Percentiles rank a stretch among this genome's conserved stretches.
Conservation (phyloP, 129 eudicot genomes). For the Chrysanthemum makinoi region DNA sequence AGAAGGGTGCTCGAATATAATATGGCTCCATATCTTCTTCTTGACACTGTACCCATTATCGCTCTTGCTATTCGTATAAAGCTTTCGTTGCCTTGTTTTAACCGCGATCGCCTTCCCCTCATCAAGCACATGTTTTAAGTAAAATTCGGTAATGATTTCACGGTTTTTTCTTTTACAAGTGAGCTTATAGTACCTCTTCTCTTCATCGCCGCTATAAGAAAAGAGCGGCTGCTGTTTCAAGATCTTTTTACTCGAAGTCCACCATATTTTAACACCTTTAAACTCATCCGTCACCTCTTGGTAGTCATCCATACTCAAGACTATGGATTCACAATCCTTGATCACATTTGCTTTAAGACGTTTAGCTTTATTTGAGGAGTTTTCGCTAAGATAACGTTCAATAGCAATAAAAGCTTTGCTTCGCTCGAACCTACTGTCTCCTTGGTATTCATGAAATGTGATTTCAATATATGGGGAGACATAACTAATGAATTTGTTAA, state of each 20-base stretch:
- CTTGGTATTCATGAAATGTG: constrained; percentile 2
- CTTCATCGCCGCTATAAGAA: background rate
- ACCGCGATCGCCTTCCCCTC: constrained; percentile 42
- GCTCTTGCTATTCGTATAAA: constrained; percentile 36
- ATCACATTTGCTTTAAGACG: constrained; percentile 8
- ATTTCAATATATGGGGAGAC: constrained; percentile 31
- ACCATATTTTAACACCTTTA: constrained; percentile 8
- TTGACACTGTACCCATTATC: constrained; percentile 1
- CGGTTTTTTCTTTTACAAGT: constrained; percentile 37
- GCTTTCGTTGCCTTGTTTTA: constrained; percentile 35
- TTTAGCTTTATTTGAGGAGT: constrained; percentile 19
- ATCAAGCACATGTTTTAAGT: constrained; percentile 44
- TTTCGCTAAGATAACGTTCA: constrained; percentile 15
- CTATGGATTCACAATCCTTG: background rate
- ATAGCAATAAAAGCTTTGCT: background rate
- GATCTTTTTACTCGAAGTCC: constrained; percentile 19
- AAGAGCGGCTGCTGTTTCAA: constrained; percentile 1
- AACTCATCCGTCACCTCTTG: constrained; percentile 5
- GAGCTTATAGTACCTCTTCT: constrained; percentile 34
- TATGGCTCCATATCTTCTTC: constrained; percentile 38
- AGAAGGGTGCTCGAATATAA: constrained; percentile 44
- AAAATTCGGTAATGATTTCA: constrained; percentile 23
- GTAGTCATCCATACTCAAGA: constrained; percentile 3
- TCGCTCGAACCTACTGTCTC: background rate
- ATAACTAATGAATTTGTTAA: constrained; percentile 25